These are phyloP conservation scores for Durio zibethinus DNA, from an alignment of 345 rosid species.

Conservation along the genomic window DNA sequence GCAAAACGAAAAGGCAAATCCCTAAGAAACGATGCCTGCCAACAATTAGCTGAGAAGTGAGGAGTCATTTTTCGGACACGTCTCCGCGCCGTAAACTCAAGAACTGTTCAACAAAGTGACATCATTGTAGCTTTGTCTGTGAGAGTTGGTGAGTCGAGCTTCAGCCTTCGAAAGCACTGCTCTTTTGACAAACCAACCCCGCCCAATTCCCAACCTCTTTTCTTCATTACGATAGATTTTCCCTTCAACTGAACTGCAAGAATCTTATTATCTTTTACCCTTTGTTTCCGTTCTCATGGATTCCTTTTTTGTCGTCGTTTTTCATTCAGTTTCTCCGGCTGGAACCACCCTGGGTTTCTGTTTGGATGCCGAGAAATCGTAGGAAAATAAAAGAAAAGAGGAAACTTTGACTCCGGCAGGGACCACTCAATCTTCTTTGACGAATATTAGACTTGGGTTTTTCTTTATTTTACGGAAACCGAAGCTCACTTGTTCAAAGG, in stretches of 20 bases:
- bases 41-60: conserved; percentile 7
- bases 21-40: background rate
- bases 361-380: conserved; percentile 17
- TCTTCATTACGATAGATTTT: no score
- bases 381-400: background rate
- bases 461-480: background rate
- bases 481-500: background rate
- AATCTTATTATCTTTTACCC: background rate
- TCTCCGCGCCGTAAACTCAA: background rate
- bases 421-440: background rate
- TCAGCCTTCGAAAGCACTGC: background rate
- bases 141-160: background rate
- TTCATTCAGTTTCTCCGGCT: background rate
- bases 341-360: background rate
- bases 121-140: background rate
- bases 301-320: conserved; percentile 2
- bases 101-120: background rate
- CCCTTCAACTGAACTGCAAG: background rate
- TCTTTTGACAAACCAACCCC: background rate
- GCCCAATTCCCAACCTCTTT: background rate
- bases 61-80: conserved; percentile 20
- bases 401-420: background rate
- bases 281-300: background rate
- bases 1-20: background rate
- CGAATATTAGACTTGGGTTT: conserved; percentile 1